Conservation (phyloP, 129 eudicot species). For the Solidago caesia region DNA sequence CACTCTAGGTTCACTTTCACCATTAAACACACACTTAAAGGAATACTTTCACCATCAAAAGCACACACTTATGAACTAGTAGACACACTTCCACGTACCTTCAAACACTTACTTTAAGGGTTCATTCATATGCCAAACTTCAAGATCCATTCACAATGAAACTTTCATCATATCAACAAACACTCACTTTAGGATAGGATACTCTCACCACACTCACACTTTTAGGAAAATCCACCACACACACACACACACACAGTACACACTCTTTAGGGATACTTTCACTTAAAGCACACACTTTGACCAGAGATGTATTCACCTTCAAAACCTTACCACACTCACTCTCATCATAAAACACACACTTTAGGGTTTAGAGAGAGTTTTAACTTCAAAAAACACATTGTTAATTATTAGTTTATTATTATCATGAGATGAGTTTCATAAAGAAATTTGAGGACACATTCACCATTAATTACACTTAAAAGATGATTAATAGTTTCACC, state of each 20-base stretch:
- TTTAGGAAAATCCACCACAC: too few relatives aligned
- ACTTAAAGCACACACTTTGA: too few relatives aligned
- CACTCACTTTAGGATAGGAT: neutral
- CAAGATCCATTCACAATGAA: neutral
- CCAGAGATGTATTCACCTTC: too few relatives aligned
- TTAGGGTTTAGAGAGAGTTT: too few relatives aligned
- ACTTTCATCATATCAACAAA: neutral
- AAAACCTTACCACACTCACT: too few relatives aligned
- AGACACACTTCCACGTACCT: neutral
- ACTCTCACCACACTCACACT: neutral
- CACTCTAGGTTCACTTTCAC: neutral
- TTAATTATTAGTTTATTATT: too few relatives aligned
- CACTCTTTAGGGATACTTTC: neutral
- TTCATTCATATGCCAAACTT: neutral
- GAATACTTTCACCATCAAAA: slow-evolving; percentile 18
- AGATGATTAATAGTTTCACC: too few relatives aligned
- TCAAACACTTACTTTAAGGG: slow-evolving; percentile 1
- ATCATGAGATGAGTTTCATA: too few relatives aligned
- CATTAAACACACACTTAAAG: slow-evolving; percentile 9
- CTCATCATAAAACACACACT: too few relatives aligned
- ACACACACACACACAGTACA: neutral
- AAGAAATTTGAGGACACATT: too few relatives aligned
- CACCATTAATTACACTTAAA: too few relatives aligned
- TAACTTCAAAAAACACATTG: too few relatives aligned
- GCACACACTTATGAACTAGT: neutral